Evolutionary conservation across 305 asterid genomes (phyloP), one percentile per base, ranked within the genome.

Genomic region (Andrographis paniculata): DNA sequence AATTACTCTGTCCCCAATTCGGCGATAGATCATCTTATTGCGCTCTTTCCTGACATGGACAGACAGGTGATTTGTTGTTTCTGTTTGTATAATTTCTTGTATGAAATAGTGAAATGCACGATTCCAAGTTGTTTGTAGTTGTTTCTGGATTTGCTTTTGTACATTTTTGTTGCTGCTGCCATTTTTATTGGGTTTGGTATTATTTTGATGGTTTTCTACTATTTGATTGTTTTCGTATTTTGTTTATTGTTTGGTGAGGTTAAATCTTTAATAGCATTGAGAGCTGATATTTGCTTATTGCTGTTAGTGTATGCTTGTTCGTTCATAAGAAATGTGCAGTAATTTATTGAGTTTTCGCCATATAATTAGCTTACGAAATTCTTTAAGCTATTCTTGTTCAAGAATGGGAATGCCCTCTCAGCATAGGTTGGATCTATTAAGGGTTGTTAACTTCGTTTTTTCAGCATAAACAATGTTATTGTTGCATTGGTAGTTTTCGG

Each of bases 1-100:
- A 33, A 17, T 69, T 58, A 57, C 55, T 53, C 51, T 16, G 58
- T 61, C 22, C 50, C 75, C n/a, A 62, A 37, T n/a, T 52, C 70
- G 43, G 70, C 75, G 27, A 56, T 80, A 19, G 94, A 83, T 71
- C 77, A 75, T 75, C 87, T 91, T 31, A 38, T 56, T 50, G 62
- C 75, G 24, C 67, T 78, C 58, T 91, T 91, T 61, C 99, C 99
- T 59, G 84, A 71, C 42, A 91, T 91, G 99, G 99, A 91, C 56
- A 83, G 76, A 69, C 84, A 91, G 96, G 99, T 91, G 54, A 19
- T 19, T 51, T 56, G 20, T 19, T 51, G 0, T 22, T 30, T 33
- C 3, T 38, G 6, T n/a, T 50, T 15, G 20, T 1, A 28, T 15
- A 0, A 9, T 53, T 37, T n/a, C 9, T 6, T 1, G 0, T 14